Base-by-base conservation (phyloP, 148 eudicot genomes). In the Amaranthus hypochondriacus region DNA sequence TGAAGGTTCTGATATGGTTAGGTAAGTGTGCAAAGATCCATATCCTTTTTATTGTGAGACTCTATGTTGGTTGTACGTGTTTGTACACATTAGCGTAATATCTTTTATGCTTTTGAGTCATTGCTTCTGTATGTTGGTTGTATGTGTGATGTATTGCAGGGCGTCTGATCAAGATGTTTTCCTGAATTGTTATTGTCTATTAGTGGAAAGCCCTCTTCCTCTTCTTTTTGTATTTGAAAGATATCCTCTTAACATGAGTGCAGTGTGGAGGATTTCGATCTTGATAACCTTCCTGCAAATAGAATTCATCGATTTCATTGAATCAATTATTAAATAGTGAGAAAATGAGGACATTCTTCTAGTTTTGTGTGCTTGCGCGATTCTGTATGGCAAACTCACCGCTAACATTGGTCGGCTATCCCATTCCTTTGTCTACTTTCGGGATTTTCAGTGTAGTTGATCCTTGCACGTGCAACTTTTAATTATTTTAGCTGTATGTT, bases 11-110 rank as follows among this genome's bases (percentile, higher is more conserved):
- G 75, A 80, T 58, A 69, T 81, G 9, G 67, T 71, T 55, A 78
- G 97, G 97, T 91, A 62, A 77, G 86, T 80, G 14, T 64, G 21
- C 54, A 53, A 44, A 47, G 51, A 73, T 54, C 11, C 15, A 10
- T 15, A 42, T 71, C 46, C 18, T 53, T 12, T 53, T 60, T 66
- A 43, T 52, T 39, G 46, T 55, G 52, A 5, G 44, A 44, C 47
- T 49, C 42, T 63, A 57, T 21, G 55, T 52, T 49, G 48, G 48
- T 65, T 71, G 39, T 28, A 59, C 66, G 2, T 61, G 60, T 52
- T 68, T 50, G 39, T 28, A 28, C 39, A 28, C 46, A 4, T n/a
- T 51, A 18, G 12, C 10, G 14, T 56, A 66, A 8, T 57, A 62
- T 66, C 39, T 56, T 48, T 10, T 67, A 39, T 28, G 2, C 68